Evolutionary conservation across 352 stramenopile species (phyloP), one percentile per base, ranked within the genome.

Genomic region (Phytophthora capsici): DNA sequence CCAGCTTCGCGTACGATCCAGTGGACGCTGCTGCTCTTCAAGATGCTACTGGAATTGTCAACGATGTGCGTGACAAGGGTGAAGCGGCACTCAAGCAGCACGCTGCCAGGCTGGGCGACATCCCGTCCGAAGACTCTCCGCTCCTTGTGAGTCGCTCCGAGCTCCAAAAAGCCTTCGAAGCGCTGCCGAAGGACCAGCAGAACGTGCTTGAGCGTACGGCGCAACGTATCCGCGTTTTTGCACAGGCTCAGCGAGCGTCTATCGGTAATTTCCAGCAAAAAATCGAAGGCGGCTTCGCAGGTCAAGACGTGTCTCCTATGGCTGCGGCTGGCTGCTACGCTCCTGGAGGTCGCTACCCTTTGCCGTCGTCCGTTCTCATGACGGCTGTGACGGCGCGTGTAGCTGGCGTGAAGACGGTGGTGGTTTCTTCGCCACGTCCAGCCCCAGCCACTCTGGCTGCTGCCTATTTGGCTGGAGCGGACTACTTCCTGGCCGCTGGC

Each of bases 361-460:
- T 99, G 20, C 97, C 97, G 19, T 99, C 96, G 17, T 99, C 95
- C 0, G 97, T 99, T 38, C 71, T 99, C 8, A 99, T 99, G 98
- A 99, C 96, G 5, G 95, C 92, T 6, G 87, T 98, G 38, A 98
- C 97, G 0, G 97, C 97, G 19, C 82, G 93, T 13, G 95, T 98
- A 0, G 96, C 97, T 6, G 97, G 97, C 36, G 97, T 98, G 46
- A 72, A 93, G 66, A 98, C 79, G 12, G 95, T 99, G 34, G 87
- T 99, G 25, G 91, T 99, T n/a, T 85, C 95, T 2, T 98, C 93
- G 13, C 97, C 98, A 2, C 83, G 89, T 22, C 97, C 97, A 0
- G 89, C 93, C 3, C 75, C 79, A 3, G 97, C 97, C 32, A 99
- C 97, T 17, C 73, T 99, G 10, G 97, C 96, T 2, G 97, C 96